Evolutionary conservation across 2,329 filamentous ascomycete species (phyloP), one percentile per base, ranked within the genome.

Genomic region (Hyphodiscus sp.): DNA sequence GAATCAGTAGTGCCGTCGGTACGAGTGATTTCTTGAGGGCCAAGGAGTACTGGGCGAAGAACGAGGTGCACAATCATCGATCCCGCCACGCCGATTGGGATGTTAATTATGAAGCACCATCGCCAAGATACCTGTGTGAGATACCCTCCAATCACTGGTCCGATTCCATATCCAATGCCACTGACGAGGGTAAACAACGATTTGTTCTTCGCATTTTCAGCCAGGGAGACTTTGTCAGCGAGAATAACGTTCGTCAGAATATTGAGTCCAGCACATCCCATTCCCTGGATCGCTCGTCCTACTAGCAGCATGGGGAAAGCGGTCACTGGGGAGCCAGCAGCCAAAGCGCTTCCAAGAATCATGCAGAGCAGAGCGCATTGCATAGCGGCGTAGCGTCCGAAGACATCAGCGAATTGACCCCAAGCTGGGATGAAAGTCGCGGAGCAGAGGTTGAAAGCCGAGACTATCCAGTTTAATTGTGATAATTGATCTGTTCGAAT

Each of bases 401-500:
- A 86, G 26, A 86, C 75, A 58, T 87, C 81, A 16, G 81, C 77
- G 45, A 83, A 73, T 60, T 86, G 83, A 1, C 79, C 81, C 70
- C 82, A 86, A 50, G 80, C 77, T 2, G 83, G 83, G 9, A 87
- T 82, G 58, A 86, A 87, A 1, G 83, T 78, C 1, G 84, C 83
- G 0, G 81, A 80, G 0, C 82, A 84, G 15, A 89, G 71, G 50
- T 83, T 87, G 68, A 86, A 88, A 7, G 82, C 74, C 0, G 84
- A 83, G 18, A 87, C 79, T 62, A 89, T 85, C 82, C 83, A 87
- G 63, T 85, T 86, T 1, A 85, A 73, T 60, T 84, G 77, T 18
- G 77, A 74, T 4, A 81, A 64, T 62, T 81, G 65, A 55, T 74
- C 76, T 77, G 52, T 20, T n/a, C 19, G 0, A 13, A 23, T 45